These are phyloP conservation scores for Suhomyces emberorum DNA, from an alignment of 805 yeast species.

Conservation along the genomic window DNA sequence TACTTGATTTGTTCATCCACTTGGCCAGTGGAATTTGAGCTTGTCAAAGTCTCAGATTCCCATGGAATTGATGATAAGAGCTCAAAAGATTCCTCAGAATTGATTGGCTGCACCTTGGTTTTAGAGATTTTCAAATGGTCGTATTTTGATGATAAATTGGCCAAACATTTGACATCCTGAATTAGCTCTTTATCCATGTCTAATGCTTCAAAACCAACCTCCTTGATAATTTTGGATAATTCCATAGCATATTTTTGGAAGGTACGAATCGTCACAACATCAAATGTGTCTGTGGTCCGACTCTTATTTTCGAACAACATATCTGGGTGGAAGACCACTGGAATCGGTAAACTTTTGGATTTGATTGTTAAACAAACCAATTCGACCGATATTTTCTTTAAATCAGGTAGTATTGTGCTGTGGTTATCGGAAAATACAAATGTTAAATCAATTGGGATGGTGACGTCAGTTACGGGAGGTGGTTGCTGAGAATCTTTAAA, in stretches of 20 bases:
- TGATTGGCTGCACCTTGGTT: slow-evolving; percentile 10
- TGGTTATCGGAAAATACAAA: slow-evolving; percentile 22
- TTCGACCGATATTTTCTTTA: slow-evolving; percentile 28
- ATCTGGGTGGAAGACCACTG: slow-evolving; percentile 33
- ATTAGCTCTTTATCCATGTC: slow-evolving; percentile 25
- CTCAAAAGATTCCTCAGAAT: slow-evolving; percentile 6
- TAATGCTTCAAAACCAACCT: slow-evolving; percentile 21
- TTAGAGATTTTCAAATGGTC: slow-evolving; percentile 24
- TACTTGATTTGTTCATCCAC: slow-evolving; percentile 15
- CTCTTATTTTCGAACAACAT: slow-evolving; percentile 32
- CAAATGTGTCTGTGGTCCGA: slow-evolving; percentile 27
- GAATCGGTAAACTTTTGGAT: slow-evolving; percentile 31
- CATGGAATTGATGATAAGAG: slow-evolving; percentile 16
- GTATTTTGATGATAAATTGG: slow-evolving; percentile 27
- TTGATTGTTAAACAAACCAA: slow-evolving; percentile 29
- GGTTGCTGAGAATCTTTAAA: slow-evolving; percentile 10
- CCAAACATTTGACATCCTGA: slow-evolving; percentile 29
- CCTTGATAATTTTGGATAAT: slow-evolving; percentile 21
- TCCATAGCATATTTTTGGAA: slow-evolving; percentile 32
- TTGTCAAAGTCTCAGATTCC: slow-evolving; percentile 14
- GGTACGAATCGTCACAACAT: slow-evolving; percentile 26
- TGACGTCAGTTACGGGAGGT: slow-evolving; percentile 15
- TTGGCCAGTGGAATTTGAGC: slow-evolving; percentile 8
- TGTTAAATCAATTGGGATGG: slow-evolving; percentile 29
- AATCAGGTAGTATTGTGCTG: slow-evolving; percentile 19